These are phyloP conservation scores for Drechslerella dactyloides DNA, from an alignment of 2,329 filamentous ascomycete genomes.

Conservation along the genomic window DNA sequence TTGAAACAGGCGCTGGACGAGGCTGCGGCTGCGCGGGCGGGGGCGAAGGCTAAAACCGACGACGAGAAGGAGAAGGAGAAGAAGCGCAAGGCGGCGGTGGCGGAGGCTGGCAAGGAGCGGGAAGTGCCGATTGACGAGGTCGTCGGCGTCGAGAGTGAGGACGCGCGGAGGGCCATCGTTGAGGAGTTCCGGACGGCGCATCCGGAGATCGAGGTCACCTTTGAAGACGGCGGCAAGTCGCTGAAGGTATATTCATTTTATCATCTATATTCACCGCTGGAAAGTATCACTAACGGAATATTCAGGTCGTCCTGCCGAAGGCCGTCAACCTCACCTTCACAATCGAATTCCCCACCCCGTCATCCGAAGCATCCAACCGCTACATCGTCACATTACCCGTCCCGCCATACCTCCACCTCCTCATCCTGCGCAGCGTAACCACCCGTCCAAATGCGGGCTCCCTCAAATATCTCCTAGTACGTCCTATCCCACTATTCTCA, in stretches of 20 bases:
- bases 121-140: slow-evolving; percentile 41
- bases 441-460: slow-evolving; percentile 43
- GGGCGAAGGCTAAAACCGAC: background rate
- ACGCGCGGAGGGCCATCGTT: slow-evolving; percentile 23
- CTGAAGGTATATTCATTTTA: slow-evolving; percentile 16
- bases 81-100: slow-evolving; percentile 24
- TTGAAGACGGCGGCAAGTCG: slow-evolving; percentile 29
- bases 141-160: slow-evolving; percentile 24
- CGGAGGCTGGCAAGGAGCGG: slow-evolving; percentile 30
- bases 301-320: slow-evolving; percentile 31
- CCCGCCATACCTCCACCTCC: slow-evolving; percentile 33
- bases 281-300: background rate
- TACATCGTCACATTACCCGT: slow-evolving; percentile 33
- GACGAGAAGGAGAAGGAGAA: slow-evolving; percentile 39
- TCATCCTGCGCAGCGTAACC: slow-evolving; percentile 37
- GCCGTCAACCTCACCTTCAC: slow-evolving; percentile 26
- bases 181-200: slow-evolving; percentile 41
- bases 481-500: background rate
- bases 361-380: slow-evolving; percentile 29
- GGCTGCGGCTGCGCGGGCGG: background rate
- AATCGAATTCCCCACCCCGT: slow-evolving; percentile 25
- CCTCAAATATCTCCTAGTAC: slow-evolving; percentile 43
- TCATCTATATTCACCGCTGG: background rate
- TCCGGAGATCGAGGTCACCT: slow-evolving; percentile 26
- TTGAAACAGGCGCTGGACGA: slow-evolving; percentile 30